Base-by-base conservation (phyloP, 2,329 filamentous ascomycete species). In the Aspergillus ochraceus region DNA sequence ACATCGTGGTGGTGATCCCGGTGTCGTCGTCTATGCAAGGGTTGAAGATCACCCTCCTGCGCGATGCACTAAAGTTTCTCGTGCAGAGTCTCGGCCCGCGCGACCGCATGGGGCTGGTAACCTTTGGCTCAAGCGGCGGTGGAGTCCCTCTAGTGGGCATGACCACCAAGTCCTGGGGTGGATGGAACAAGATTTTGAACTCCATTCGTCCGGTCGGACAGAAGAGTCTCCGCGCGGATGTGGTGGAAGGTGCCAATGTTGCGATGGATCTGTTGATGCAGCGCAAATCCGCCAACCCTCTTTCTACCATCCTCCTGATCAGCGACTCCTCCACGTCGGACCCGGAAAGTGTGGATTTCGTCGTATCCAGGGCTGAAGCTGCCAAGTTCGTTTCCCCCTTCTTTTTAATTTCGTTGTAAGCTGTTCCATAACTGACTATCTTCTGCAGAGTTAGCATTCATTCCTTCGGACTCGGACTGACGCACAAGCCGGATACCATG, bases 261-360 rank as follows among this genome's bases (percentile, higher is more conserved):
- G 95, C 95, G 52, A 98, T 99, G 95, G 95, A 99, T 74, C 80
- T 99, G 57, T 84, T 99, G 59, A 99, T 99, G 95, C 93, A 97
- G 78, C 88, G 95, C 68, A 97, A 96, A 79, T 91, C 93, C 68
- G 94, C 90, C 77, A 99, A 98, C 72, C 92, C 95, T 0, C 89
- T 99, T 55, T 94, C 95, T 1, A 94, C 92, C 11, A 98, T 99
- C 68, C 86, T 99, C 76, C 84, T 99, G 64, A 98, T 99, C 75
- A 98, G 95, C 79, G 95, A 99, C 73, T 96, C 95, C 0, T 96
- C 94, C 3, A 97, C 91, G 3, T 94, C 93, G 0, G 95, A 99
- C 73, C 86, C 89, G 6, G 95, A 98, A 71, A 96, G 93, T 70
- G 94, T 98, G 32, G 94, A 99, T 76, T 99, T 99, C 75, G 95